Conservation (phyloP, 2,329 filamentous ascomycete species). For the Bipolaris gigantea region DNA sequence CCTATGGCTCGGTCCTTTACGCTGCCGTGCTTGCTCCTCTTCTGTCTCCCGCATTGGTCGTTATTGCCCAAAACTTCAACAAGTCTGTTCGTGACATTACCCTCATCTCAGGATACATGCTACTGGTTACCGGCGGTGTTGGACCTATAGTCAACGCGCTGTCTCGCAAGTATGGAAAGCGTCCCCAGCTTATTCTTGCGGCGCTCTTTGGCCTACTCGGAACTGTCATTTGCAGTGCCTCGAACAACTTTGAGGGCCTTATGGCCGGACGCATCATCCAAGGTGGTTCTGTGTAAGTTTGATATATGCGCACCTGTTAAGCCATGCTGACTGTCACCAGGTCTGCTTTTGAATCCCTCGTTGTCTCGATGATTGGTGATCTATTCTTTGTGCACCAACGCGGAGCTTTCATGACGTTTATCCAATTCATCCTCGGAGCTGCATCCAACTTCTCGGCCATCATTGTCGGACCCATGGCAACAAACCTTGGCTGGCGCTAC, state of each 20-base stretch:
- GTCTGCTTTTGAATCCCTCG: slow-evolving; percentile 41
- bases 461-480: slow-evolving; percentile 41
- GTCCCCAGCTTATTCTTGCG: slow-evolving; percentile 36
- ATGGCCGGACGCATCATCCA: slow-evolving; percentile 41
- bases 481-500: slow-evolving; percentile 43
- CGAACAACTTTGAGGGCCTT: slow-evolving; percentile 34
- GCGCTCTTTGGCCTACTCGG: slow-evolving; percentile 36
- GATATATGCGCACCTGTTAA: slow-evolving; percentile 8
- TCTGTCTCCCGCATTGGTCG: slow-evolving; percentile 40
- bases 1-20: slow-evolving; percentile 39
- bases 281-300: slow-evolving; percentile 28
- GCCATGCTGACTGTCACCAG: slow-evolving; percentile 16
- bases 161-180: slow-evolving; percentile 40
- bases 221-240: slow-evolving; percentile 33
- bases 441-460: slow-evolving; percentile 44
- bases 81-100: slow-evolving; percentile 37
- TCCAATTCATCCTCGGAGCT: slow-evolving; percentile 42
- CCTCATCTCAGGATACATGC: slow-evolving; percentile 44
- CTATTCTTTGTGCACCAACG: slow-evolving; percentile 45
- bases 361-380: slow-evolving; percentile 42
- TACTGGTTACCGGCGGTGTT: slow-evolving; percentile 40
- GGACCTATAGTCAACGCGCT: slow-evolving; percentile 39
- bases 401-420: slow-evolving; percentile 38
- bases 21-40: slow-evolving; percentile 39
- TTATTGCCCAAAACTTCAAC: slow-evolving; percentile 37